Conservation (phyloP, 169 alveolate genomes). For the Eimeria acervulina region DNA sequence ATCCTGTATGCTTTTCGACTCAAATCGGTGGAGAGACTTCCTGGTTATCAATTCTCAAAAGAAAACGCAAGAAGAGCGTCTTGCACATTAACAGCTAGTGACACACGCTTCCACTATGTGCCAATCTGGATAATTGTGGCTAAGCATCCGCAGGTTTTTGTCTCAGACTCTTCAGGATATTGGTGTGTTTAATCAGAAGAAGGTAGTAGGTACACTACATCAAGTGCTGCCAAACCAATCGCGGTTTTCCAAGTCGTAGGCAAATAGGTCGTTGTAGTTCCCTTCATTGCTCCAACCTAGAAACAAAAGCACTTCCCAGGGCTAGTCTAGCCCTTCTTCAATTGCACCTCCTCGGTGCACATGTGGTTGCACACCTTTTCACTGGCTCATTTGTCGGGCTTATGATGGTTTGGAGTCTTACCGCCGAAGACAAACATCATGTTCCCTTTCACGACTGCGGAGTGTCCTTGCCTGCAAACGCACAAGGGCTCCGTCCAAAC, state of each 20-base stretch:
- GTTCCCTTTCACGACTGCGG: constrained; percentile 70
- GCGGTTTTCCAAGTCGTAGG: constrained; percentile 92
- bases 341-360: background rate
- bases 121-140: background rate
- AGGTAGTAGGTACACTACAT: background rate
- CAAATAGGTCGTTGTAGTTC: constrained; percentile 92
- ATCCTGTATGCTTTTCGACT: background rate
- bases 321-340: background rate
- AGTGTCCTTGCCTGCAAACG: constrained; percentile 66
- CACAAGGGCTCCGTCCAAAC: background rate
- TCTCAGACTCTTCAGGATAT: background rate
- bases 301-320: constrained; percentile 84
- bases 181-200: background rate
- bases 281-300: constrained; percentile 96
- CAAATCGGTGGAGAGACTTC: no score
- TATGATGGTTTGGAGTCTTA: background rate
- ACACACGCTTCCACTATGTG: background rate
- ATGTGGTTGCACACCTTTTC: background rate
- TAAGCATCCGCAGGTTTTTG: background rate
- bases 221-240: constrained; percentile 90
- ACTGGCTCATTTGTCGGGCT: background rate
- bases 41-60: background rate
- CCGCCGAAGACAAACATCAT: constrained; percentile 74
- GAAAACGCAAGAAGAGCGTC: no score
- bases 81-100: background rate